phyloP scores from a whole-genome alignment of 2,329 filamentous ascomycete species.

The Fusarium sp. region DNA sequence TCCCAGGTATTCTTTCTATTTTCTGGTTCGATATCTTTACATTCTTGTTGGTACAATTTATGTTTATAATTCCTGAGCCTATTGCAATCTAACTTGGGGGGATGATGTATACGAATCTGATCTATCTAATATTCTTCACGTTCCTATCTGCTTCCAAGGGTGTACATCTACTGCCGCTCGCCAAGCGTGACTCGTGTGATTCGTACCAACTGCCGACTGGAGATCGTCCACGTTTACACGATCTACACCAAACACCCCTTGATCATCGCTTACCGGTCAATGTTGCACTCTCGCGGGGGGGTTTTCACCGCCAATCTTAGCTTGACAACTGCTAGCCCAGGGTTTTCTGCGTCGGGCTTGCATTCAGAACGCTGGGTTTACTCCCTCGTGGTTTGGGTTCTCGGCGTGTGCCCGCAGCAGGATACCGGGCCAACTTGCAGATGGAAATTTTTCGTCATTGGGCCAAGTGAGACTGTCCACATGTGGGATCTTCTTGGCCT shows the following conservation, averaged over 20 bases:
- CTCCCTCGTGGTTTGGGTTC: slow-evolving; percentile 46
- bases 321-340: not conserved
- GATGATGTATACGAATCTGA: slow-evolving; percentile 19
- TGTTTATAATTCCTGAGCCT: slow-evolving; percentile 3
- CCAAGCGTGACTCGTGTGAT: slow-evolving; percentile 18
- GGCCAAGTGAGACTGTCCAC: slow-evolving; percentile 46
- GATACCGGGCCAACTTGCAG: slow-evolving; percentile 51
- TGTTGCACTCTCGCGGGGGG: not conserved
- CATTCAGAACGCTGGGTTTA: slow-evolving; percentile 49
- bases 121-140: slow-evolving; percentile 13
- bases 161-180: slow-evolving; percentile 9
- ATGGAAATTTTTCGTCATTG: slow-evolving; percentile 47
- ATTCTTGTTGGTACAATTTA: slow-evolving; percentile 26
- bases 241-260: slow-evolving; percentile 24
- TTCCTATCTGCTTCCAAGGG: not conserved
- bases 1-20: slow-evolving; percentile 13
- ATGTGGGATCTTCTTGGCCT: slow-evolving; percentile 40
- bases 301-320: slow-evolving; percentile 25
- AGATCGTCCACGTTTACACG: slow-evolving; percentile 27
- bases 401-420: slow-evolving; percentile 48
- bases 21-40: slow-evolving; percentile 11
- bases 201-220: slow-evolving; percentile 25
- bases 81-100: slow-evolving; percentile 7
- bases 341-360: not conserved
- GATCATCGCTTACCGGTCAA: slow-evolving; percentile 9